Evolutionary conservation across 2,329 filamentous ascomycete species (phyloP).

Genomic region (Rosellinia necatrix): DNA sequence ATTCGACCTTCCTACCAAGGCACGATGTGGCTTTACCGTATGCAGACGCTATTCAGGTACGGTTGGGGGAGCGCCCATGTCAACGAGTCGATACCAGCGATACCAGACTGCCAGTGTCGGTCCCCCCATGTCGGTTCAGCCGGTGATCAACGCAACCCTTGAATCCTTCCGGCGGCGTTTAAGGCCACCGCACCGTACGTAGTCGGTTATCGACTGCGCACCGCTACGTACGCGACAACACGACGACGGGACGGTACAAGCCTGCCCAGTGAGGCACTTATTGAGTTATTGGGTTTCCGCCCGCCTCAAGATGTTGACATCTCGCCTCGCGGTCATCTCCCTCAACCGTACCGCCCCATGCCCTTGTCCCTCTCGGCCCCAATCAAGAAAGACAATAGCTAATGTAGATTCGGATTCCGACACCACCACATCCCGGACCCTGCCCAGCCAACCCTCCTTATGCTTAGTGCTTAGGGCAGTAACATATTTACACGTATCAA

Average conservation of each 20-base stretch:
- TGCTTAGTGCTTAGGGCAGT: neutral
- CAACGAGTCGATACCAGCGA: too few species aligned
- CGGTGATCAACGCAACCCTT: conserved; percentile 9
- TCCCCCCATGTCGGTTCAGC: conserved; percentile 15
- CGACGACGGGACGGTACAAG: too few species aligned
- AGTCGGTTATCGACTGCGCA: too few species aligned
- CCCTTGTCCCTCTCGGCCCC: too few species aligned
- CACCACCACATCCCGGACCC: conserved; percentile 1
- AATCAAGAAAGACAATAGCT: neutral
- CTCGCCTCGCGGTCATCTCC: neutral
- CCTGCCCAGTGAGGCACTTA: too few species aligned
- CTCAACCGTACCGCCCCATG: neutral
- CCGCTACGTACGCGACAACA: too few species aligned
- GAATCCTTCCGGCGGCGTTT: conserved; percentile 6
- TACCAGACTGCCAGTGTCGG: too few species aligned
- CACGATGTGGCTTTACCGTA: conserved; percentile 1
- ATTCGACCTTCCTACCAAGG: neutral
- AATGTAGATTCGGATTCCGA: conserved; percentile 7
- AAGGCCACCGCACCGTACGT: too few species aligned
- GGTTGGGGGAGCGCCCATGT: neutral
- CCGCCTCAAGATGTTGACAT: neutral
- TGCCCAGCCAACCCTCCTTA: too few species aligned
- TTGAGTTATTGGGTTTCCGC: conserved; percentile 8
- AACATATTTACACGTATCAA: neutral
- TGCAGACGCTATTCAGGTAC: conserved; percentile 8